Evolutionary conservation across 139 green algal species (phyloP), one percentile per base, ranked within the genome.

Genomic region (Spirogloea muscicola): DNA sequence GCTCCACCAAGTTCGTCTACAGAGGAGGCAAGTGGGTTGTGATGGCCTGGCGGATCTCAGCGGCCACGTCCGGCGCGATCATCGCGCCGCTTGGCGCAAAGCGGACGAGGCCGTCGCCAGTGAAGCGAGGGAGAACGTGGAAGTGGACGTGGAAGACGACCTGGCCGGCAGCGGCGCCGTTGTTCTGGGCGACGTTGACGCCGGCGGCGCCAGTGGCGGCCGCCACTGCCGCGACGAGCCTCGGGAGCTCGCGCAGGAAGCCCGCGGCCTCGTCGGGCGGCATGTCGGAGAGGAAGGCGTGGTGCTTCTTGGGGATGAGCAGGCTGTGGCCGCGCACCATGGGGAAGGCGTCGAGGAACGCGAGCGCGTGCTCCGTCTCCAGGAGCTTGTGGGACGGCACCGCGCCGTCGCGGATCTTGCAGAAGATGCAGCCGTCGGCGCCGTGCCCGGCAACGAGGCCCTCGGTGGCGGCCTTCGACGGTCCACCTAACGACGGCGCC

Each of bases 121-220:
- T 25, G 29, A 58, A 80, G 18, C 79, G 65, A 10, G 79, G 79
- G 31, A 85, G 62, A 25, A 85, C 55, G 44, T 85, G 79, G 37
- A 85, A 85, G 52, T 85, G 79, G 13, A 83, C 69, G 41, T 85
- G 79, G 77, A 86, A 85, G 46, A 85, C 79, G 29, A 83, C 72
- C 43, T 84, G 77, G 13, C 77, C 77, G 29, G 77, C 77, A 2
- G 65, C 21, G 18, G 29, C 42, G 0, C 79, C 79, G 68, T 85
- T 85, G 59, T 85, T 85, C 79, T 84, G 77, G 5, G 72, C 66
- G 63, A 84, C 49, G 77, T 84, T 84, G 58, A 84, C 49, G 0
- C 77, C 77, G 5, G 80, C 63, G 18, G 74, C 65, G 6, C 77
- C 77, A 1, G 74, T 83, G 41, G 58, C 63, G 0, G 7, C 25